These are phyloP conservation scores for Friedmanniomyces endolithicus DNA, from an alignment of 495 filamentous ascomycete genomes.

Conservation along the genomic window DNA sequence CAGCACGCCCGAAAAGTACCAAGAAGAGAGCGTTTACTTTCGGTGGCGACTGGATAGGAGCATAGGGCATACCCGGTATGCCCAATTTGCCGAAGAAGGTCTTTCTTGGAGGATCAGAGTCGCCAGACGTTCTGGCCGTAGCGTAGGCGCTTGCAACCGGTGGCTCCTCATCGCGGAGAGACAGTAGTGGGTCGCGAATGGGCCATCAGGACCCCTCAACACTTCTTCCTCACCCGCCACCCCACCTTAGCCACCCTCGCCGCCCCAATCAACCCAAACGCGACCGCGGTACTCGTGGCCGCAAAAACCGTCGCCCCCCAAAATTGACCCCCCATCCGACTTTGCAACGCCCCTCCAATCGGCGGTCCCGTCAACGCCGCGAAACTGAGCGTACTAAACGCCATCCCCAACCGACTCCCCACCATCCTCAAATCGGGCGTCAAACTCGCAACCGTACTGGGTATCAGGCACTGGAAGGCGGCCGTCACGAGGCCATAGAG, in stretches of 20 bases:
- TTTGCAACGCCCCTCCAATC: conserved; percentile 29
- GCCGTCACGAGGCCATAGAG: conserved; percentile 26
- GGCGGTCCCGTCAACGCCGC: conserved; percentile 29
- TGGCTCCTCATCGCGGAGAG: too few relatives aligned
- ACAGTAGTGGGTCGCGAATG: too few relatives aligned
- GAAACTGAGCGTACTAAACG: conserved; percentile 26
- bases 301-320: conserved; percentile 26
- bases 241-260: conserved; percentile 8
- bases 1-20: too few relatives aligned
- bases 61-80: too few relatives aligned
- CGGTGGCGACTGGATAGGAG: too few relatives aligned
- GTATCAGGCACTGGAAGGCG: conserved; percentile 28
- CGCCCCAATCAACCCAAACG: neutral
- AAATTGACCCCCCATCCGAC: conserved; percentile 23
- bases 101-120: too few relatives aligned
- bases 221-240: conserved; percentile 7
- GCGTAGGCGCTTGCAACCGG: too few relatives aligned
- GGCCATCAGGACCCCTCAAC: neutral
- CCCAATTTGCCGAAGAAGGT: too few relatives aligned
- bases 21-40: too few relatives aligned
- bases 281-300: conserved; percentile 17
- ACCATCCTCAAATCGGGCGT: conserved; percentile 28
- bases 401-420: conserved; percentile 30
- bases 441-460: conserved; percentile 23
- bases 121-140: too few relatives aligned